phyloP scores from a whole-genome alignment of 805 yeast genomes.

The Candida montana region DNA sequence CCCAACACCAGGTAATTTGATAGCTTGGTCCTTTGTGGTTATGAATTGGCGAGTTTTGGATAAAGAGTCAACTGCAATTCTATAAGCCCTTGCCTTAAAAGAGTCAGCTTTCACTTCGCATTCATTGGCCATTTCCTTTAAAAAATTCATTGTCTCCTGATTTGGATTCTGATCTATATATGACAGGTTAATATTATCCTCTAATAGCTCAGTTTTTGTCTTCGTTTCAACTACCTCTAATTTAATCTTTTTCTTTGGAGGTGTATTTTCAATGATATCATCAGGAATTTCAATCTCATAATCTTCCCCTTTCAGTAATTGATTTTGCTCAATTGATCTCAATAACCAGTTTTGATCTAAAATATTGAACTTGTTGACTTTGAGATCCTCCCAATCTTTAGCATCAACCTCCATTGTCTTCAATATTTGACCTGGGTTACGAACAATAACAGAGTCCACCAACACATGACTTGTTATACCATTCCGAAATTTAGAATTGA shows the following conservation, averaged over 20 bases:
- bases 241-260: background rate
- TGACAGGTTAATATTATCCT: slow-evolving; percentile 5
- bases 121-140: slow-evolving; percentile 20
- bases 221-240: background rate
- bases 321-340: slow-evolving; percentile 14
- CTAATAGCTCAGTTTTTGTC: slow-evolving; percentile 9
- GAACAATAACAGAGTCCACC: slow-evolving; percentile 15
- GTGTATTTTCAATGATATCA: background rate
- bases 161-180: slow-evolving; percentile 19
- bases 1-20: slow-evolving; percentile 36
- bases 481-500: slow-evolving; percentile 6
- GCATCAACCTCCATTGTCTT: slow-evolving; percentile 4
- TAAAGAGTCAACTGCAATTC: slow-evolving; percentile 37
- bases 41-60: slow-evolving; percentile 27
- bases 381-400: background rate
- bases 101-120: slow-evolving; percentile 27
- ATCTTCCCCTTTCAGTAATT: slow-evolving; percentile 1
- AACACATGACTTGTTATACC: slow-evolving; percentile 16
- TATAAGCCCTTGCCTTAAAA: slow-evolving; percentile 37
- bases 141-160: slow-evolving; percentile 14
- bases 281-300: slow-evolving; percentile 12
- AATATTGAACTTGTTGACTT: slow-evolving; percentile 2
- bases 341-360: slow-evolving; percentile 20
- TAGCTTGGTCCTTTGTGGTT: slow-evolving; percentile 33
- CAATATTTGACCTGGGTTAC: slow-evolving; percentile 9